These are phyloP conservation scores for Nakaseomyces bracarensis DNA, from an alignment of 1,139 yeast genomes.

Conservation along the genomic window DNA sequence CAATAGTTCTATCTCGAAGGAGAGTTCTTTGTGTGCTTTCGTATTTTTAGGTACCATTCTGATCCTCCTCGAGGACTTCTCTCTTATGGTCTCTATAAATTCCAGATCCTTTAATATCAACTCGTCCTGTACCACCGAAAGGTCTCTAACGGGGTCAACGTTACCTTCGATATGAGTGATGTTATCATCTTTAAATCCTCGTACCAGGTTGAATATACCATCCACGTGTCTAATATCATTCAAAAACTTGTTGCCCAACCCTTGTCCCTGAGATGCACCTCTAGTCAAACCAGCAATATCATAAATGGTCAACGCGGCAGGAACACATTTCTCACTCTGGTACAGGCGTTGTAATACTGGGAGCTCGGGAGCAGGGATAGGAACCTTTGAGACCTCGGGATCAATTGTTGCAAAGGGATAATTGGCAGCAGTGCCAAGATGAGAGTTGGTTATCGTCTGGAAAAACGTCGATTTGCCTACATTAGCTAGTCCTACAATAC, in stretches of 20 bases:
- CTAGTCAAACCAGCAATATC: slow-evolving; percentile 73
- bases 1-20: slow-evolving; percentile 41
- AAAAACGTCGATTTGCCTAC: slow-evolving; percentile 67
- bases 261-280: slow-evolving; percentile 70
- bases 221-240: slow-evolving; percentile 67
- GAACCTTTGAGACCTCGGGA: slow-evolving; percentile 57
- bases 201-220: slow-evolving; percentile 62
- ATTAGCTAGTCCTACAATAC: slow-evolving; percentile 68
- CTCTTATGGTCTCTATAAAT: slow-evolving; percentile 49
- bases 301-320: slow-evolving; percentile 50
- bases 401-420: slow-evolving; percentile 76
- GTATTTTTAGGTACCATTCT: slow-evolving; percentile 36
- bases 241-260: slow-evolving; percentile 65
- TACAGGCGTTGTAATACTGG: slow-evolving; percentile 40
- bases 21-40: slow-evolving; percentile 32
- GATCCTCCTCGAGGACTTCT: slow-evolving; percentile 38
- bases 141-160: slow-evolving; percentile 59
- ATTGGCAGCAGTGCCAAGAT: slow-evolving; percentile 67
- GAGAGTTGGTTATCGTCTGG: slow-evolving; percentile 64
- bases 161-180: slow-evolving; percentile 61
- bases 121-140: slow-evolving; percentile 63
- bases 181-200: slow-evolving; percentile 62
- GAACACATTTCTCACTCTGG: slow-evolving; percentile 43
- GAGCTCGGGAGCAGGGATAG: slow-evolving; percentile 48
- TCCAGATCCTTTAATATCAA: slow-evolving; percentile 65